Evolutionary conservation across 2,329 filamentous ascomycete genomes (phyloP).

Genomic region (Hypoxylon sp.): DNA sequence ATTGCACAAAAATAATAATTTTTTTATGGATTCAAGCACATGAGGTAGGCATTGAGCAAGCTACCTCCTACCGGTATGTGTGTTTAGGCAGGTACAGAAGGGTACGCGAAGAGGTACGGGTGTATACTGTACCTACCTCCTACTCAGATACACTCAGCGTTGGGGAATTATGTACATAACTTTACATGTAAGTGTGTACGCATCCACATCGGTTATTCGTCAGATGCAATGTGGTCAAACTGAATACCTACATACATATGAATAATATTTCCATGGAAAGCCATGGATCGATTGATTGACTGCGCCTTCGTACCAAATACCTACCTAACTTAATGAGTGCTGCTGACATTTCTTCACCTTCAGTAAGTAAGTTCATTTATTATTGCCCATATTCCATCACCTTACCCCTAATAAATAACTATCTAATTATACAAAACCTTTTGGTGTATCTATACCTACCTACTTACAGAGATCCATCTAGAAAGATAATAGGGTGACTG

Average conservation of each 20-base stretch:
- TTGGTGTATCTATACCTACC: constrained; percentile 2
- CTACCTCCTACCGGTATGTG: constrained; percentile 11
- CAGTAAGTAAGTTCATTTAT: no score
- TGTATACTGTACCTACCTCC: no score
- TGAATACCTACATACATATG: no score
- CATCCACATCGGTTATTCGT: constrained; percentile 22
- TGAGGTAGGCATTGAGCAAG: neutral
- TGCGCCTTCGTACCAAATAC: constrained; percentile 31
- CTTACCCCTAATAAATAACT: neutral
- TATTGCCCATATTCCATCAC: neutral
- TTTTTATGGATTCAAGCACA: constrained; percentile 35
- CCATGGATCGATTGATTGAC: no score
- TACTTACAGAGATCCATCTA: neutral
- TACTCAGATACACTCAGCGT: constrained; percentile 1
- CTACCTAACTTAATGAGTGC: no score
- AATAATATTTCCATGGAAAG: no score
- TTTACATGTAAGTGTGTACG: no score
- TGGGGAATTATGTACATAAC: neutral
- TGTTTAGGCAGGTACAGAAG: constrained; percentile 31
- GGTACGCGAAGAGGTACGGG: no score
- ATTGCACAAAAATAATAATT: constrained; percentile 36
- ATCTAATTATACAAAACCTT: neutral
- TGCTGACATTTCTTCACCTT: no score
- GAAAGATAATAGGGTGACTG: no score
- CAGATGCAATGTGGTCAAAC: constrained; percentile 30